These are phyloP conservation scores for Termitomyces bulborhizus DNA, from an alignment of 768 basidiomycete genomes.

Conservation along the genomic window DNA sequence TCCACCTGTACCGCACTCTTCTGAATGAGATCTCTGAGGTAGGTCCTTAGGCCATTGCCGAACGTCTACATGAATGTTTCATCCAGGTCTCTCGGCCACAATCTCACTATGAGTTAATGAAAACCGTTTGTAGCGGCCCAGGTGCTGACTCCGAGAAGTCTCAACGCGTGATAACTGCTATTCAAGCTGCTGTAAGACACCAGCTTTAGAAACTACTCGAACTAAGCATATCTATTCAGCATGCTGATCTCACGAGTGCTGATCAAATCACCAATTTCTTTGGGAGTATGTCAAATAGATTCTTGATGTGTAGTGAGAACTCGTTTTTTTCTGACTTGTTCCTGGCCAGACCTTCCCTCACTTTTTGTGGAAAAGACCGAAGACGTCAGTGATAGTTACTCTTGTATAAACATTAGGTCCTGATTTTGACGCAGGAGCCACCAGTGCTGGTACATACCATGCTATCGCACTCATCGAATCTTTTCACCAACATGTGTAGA, in stretches of 20 bases:
- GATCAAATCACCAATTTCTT: constrained; percentile 66
- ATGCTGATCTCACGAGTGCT: constrained; percentile 41
- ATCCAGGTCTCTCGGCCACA: constrained; percentile 59
- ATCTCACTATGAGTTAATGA: constrained; percentile 44
- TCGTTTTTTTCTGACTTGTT: background rate
- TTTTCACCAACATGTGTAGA: constrained; percentile 28
- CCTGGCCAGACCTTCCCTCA: constrained; percentile 39
- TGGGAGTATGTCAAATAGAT: constrained; percentile 25
- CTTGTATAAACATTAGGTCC: background rate
- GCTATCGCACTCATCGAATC: background rate
- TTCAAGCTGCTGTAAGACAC: constrained; percentile 29
- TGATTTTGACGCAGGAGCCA: constrained; percentile 18
- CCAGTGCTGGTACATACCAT: constrained; percentile 25
- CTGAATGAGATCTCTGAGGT: constrained; percentile 71
- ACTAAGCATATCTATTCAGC: constrained; percentile 23
- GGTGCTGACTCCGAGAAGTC: constrained; percentile 34
- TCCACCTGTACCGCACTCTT: constrained; percentile 62
- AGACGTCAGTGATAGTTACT: constrained; percentile 30
- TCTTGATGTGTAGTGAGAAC: constrained; percentile 9
- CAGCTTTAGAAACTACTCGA: background rate
- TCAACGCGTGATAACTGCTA: constrained; percentile 37
- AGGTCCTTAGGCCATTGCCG: constrained; percentile 5
- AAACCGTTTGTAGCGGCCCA: constrained; percentile 38
- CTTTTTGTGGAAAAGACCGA: constrained; percentile 56
- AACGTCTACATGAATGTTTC: background rate